A percentile compares a stretch with the other conserved stretches of the same genome.
Conservation (phyloP, 1,284 basidiomycete species). For the Malassezia caprae region DNA sequence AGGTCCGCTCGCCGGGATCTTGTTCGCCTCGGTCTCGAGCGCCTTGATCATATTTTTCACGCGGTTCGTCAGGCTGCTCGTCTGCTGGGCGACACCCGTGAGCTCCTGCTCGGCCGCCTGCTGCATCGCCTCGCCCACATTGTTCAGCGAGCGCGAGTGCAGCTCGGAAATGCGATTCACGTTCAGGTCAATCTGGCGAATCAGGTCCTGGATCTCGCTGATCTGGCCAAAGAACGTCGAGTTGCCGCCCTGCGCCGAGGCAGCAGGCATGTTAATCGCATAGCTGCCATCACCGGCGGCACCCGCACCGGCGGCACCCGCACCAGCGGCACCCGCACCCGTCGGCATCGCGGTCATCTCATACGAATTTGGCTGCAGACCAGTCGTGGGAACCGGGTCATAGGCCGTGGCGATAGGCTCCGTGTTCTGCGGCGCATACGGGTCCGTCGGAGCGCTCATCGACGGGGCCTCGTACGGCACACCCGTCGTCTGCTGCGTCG, state of each 20-base stretch:
- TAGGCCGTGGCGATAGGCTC: slow-evolving; percentile 7
- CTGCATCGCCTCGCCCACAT: slow-evolving; percentile 46
- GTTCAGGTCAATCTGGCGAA: slow-evolving; percentile 44
- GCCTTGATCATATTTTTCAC: slow-evolving; percentile 45
- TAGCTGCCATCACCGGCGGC: not conserved
- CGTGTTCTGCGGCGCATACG: not conserved
- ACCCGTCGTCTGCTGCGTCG: slow-evolving; percentile 32
- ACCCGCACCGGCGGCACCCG: slow-evolving; percentile 4
- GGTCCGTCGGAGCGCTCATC: not conserved
- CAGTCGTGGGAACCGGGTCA: not conserved
- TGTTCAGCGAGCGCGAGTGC: slow-evolving; percentile 45
- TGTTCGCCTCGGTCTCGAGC: slow-evolving; percentile 33
- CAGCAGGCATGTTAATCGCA: slow-evolving; percentile 8
- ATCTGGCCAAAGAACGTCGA: slow-evolving; percentile 43
- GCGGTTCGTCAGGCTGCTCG: slow-evolving; percentile 38
- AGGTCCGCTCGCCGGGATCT: slow-evolving; percentile 20
- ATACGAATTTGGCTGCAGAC: slow-evolving; percentile 8
- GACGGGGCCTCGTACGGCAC: slow-evolving; percentile 10
- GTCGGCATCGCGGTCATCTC: slow-evolving; percentile 16
- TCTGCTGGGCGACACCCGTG: slow-evolving; percentile 30
- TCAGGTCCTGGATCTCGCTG: slow-evolving; percentile 40
- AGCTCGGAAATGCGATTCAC: slow-evolving; percentile 44
- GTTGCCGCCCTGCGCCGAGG: not conserved
- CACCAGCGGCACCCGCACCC: slow-evolving; percentile 10
- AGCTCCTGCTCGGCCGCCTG: slow-evolving; percentile 42